These are phyloP conservation scores for Ogataea nakhonphanomensis DNA, from an alignment of 805 yeast genomes.

Conservation along the genomic window DNA sequence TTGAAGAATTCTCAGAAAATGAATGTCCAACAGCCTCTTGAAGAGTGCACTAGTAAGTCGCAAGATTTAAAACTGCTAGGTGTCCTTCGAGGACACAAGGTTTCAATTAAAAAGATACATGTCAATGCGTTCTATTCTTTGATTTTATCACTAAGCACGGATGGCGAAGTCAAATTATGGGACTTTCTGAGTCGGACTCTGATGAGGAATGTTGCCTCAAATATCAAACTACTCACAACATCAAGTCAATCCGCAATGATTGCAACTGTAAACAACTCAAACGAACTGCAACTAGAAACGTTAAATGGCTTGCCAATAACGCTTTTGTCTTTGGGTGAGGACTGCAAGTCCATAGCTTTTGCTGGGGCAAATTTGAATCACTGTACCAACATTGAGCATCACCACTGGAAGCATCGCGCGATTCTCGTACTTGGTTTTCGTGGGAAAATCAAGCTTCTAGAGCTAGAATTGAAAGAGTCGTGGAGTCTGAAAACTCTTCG, in stretches of 20 bases:
- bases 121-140: conserved; percentile 52
- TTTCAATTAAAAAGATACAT: conserved; percentile 43
- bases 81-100: conserved; percentile 56
- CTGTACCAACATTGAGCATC: conserved; percentile 4
- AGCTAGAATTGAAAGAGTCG: conserved; percentile 14
- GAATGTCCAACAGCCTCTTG: conserved; percentile 4
- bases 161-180: conserved; percentile 62
- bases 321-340: conserved; percentile 17
- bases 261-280: conserved; percentile 31
- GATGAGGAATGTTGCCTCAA: conserved; percentile 37
- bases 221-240: conserved; percentile 36
- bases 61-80: conserved; percentile 13
- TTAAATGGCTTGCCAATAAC: conserved; percentile 50
- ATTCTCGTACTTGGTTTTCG: conserved; percentile 35
- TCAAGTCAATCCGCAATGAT: conserved; percentile 57
- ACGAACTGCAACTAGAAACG: conserved; percentile 39
- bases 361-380: conserved; percentile 17
- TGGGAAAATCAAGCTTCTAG: conserved; percentile 28
- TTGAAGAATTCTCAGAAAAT: conserved; percentile 45
- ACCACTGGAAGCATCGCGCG: conserved; percentile 35
- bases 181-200: conserved; percentile 52
- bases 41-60: neutral
- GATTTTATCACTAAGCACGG: conserved; percentile 50
- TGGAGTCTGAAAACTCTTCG: conserved; percentile 27
- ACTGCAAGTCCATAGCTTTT: conserved; percentile 17